Base-by-base conservation (phyloP, 768 basidiomycete genomes). In the Phylloporus scabripes region DNA sequence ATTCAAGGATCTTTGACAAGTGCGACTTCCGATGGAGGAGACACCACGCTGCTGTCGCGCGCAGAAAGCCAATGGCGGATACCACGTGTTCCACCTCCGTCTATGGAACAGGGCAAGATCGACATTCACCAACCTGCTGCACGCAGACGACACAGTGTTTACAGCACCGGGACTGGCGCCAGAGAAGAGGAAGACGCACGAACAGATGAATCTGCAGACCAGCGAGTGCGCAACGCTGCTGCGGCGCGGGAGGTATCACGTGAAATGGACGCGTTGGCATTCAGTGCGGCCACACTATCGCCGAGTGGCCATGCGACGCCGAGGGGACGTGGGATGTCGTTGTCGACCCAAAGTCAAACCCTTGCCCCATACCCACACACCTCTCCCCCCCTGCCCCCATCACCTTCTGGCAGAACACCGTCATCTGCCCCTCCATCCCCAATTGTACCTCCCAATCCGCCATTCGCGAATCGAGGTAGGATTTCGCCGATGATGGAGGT, bases 181-280 rank as follows among this genome's bases (percentile, higher is more conserved):
- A 51, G 54, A 17, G 58, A 57, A 4, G 58, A 74, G 0, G 58
- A 74, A 0, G 59, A 75, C 28, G 28, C n/a, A 18, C 44, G 34
- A n/a, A 56, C 50, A 11, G 55, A 51, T 5, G 58, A 60, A 48
- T 51, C 48, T 4, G 72, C 75, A 7, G 77, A 82, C 10, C 82
- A 84, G 54, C 68, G 63, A 3, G 72, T 71, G n/a, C 72, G 78
- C 24, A 79, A 83, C 55, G 80, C 78, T 1, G 86, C 85, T 15
- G 85, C 82, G 23, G 84, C 84, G 5, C 74, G 80, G 15, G 85
- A 85, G 61, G 74, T 89, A 1, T 76, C 76, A 11, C 75, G 78
- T 11, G 87, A 86, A 59, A 57, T 87, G 42, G 81, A 85, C 48
- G 72, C 79, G 17, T 65, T 87, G 15, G 73, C 70, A 49, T 75